Evolutionary conservation across 176 grass and related monocot species (phyloP).

Genomic region (Hsuehochloa calcarea): DNA sequence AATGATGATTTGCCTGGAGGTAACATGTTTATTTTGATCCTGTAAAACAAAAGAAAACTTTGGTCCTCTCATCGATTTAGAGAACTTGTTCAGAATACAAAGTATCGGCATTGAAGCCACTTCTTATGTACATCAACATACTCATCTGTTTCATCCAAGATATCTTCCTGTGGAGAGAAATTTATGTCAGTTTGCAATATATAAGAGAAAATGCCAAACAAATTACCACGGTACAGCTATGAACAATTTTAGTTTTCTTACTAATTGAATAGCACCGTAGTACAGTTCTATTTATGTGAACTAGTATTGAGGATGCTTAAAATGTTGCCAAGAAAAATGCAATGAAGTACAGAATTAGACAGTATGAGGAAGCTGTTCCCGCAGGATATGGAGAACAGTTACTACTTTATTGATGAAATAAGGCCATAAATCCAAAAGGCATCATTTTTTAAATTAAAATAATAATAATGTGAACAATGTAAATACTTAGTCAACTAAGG

Average conservation of each 20-base stretch:
- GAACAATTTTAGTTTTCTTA: slow-evolving; percentile 3
- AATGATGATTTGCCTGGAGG: slow-evolving; percentile 65
- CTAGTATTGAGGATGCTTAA: not conserved
- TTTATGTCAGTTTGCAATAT: slow-evolving; percentile 13
- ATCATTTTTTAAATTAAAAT: not conserved
- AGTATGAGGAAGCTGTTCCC: not conserved
- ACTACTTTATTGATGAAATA: not conserved
- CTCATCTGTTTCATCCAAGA: slow-evolving; percentile 95
- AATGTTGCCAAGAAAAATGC: not conserved
- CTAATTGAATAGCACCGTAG: not conserved
- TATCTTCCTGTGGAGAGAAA: slow-evolving; percentile 65
- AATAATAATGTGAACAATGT: not conserved
- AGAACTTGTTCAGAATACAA: slow-evolving; percentile 13
- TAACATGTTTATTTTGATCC: slow-evolving; percentile 99
- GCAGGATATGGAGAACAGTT: not conserved
- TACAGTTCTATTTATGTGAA: not conserved
- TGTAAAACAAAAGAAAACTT: slow-evolving; percentile 38
- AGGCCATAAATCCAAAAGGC: not conserved
- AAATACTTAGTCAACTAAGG: not conserved
- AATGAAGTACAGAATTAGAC: not conserved
- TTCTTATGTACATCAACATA: slow-evolving; percentile 99
- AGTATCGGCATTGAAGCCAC: not conserved
- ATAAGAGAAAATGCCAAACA: not conserved
- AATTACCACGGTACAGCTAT: not conserved
- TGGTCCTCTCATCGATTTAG: not conserved